These are phyloP conservation scores for Paraphaeosphaeria minitans DNA, from an alignment of 2,329 filamentous ascomycete genomes.

Conservation along the genomic window DNA sequence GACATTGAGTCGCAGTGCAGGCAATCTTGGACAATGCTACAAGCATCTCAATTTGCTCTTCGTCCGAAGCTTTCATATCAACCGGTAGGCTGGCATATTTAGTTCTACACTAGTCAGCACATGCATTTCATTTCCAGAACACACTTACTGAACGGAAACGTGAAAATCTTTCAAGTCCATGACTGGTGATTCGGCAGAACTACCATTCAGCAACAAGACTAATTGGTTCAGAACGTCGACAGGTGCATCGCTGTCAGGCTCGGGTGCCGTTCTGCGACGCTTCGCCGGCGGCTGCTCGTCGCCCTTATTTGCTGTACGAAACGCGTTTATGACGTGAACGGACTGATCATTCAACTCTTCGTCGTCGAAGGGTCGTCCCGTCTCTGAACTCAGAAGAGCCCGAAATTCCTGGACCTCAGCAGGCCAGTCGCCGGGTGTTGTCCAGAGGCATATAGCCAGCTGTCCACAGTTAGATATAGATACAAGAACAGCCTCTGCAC, in stretches of 20 bases:
- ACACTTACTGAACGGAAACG: conserved; percentile 34
- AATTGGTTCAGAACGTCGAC: conserved; percentile 27
- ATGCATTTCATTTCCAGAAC: not conserved
- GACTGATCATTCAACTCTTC: conserved; percentile 29
- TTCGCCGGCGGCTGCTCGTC: conserved; percentile 36
- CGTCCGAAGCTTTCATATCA: conserved; percentile 22
- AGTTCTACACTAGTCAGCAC: conserved; percentile 27
- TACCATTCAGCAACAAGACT: conserved; percentile 29
- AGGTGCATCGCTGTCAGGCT: conserved; percentile 20
- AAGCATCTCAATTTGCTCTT: conserved; percentile 31
- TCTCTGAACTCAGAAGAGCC: conserved; percentile 27
- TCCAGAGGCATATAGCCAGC: conserved; percentile 44
- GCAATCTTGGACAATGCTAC: conserved; percentile 37
- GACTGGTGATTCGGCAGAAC: conserved; percentile 27
- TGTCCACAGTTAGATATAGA: conserved; percentile 20
- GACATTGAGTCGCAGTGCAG: conserved; percentile 38
- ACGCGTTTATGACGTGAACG: conserved; percentile 18
- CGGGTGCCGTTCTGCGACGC: conserved; percentile 29
- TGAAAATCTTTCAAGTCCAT: conserved; percentile 29
- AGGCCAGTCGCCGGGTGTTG: conserved; percentile 32
- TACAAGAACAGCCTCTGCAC: not conserved
- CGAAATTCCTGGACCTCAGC: conserved; percentile 28
- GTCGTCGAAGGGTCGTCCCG: conserved; percentile 27
- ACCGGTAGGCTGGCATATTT: conserved; percentile 28
- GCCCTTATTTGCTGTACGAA: conserved; percentile 23